Evolutionary conservation across 345 rosid species (phyloP), one percentile per base, ranked within the genome.

Genomic region (Luvunga scandens): DNA sequence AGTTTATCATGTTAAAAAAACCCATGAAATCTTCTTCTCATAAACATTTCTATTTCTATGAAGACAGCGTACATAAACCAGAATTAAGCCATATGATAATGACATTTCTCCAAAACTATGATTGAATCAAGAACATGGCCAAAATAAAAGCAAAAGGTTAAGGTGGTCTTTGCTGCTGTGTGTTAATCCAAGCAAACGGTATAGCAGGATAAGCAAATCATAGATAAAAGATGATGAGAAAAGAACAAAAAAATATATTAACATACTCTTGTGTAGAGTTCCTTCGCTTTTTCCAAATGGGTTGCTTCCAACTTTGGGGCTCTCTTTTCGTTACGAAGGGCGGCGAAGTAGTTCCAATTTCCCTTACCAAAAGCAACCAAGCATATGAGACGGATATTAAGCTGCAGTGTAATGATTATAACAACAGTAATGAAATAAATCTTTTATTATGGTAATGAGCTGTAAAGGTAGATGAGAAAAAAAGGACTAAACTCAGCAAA

Each of bases 321-420:
- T 86, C 98, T 90, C 89, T 94, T 96, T 90, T 96, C 99, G 84
- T 92, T 96, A 78, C 98, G 98, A 87, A 96, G 82, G 75, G 98
- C 98, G 12, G 99, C 98, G 60, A 88, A 96, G 86, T 96, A 96
- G 84, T 94, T 94, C 99, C 99, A 96, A 87, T 96, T 96, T 34
- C 99, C 98, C 99, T 91, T 78, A 68, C 38, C 76, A 85, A 78
- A 25, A 64, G 19, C 72, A 84, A 78, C 75, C 12, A 75, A 68
- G 24, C 34, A 42, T 73, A 77, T 81, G 76, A 27, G 39, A 28
- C 28, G 28, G 62, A 53, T 53, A 31, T 71, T 30, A 53, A 27
- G 42, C 59, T 30, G 10, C 12, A 71, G 24, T 50, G 4, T 21
- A 27, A 73, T 25, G 66, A 60, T 24, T 69, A 27, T 21, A 69